Evolutionary conservation across 257 asterid species (phyloP), one percentile per base, ranked within the genome.

Genomic region (Nicotiana attenuata): DNA sequence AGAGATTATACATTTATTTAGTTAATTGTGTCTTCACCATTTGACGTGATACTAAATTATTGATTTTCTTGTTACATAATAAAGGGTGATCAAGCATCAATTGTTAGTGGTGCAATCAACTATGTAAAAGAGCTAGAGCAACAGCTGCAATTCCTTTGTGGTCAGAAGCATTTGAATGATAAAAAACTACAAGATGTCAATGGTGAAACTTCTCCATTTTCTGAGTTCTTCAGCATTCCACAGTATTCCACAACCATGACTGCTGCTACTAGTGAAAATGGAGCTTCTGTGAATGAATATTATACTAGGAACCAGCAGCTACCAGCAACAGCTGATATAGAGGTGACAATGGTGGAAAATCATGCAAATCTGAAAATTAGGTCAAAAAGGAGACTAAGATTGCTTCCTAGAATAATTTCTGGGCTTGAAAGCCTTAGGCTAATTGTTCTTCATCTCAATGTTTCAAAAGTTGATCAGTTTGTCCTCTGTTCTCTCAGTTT

Each of bases 81-180:
- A 41, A 33, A 88, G 91, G 85, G 82, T 45, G 91, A 86, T 83
- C 91, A 88, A 85, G 89, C 89, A 33, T 88, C 91, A 79, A 86
- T 86, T 24, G 81, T 88, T 38, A 88, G 89, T 16, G 91, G 87
- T 5, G 91, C 89, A 16, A 88, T 88, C 5, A 88, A 88, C 66
- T 88, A 81, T 28, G 88, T 88, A 22, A 88, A 86, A 79, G 90
- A 86, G 65, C 88, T 88, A 8, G 91, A 88, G 69, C 90, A 88
- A 31, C 84, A 86, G 4, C 55, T 86, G 38, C 89, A 88, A 61
- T 81, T 83, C 82, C 86, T 86, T 3, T 76, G 84, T 24, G 83
- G 88, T 14, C 82, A 77, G 35, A 84, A 59, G 57, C 82, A 77
- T 75, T 14, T 20, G 28, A 75, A 38, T 10, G 17, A 45, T 31